Evolutionary conservation across 495 filamentous ascomycete genomes (phyloP).

Genomic region (Neurospora sp.): DNA sequence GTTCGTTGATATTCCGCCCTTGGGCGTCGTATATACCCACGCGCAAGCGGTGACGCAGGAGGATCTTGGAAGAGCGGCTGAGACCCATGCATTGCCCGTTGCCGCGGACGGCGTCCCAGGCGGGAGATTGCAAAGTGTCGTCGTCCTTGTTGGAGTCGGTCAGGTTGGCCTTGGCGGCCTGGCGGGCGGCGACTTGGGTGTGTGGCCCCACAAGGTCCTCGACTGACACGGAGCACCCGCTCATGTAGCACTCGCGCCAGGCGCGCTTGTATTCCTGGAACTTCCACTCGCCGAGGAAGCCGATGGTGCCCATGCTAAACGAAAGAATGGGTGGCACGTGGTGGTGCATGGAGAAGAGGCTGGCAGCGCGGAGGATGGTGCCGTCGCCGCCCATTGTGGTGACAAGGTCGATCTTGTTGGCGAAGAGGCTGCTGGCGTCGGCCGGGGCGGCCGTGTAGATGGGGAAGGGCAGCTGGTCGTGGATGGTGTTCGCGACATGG

Average conservation of each 20-base stretch:
- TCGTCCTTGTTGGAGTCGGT: neutral
- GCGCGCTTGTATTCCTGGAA: constrained; percentile 84
- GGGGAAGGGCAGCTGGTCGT: constrained; percentile 65
- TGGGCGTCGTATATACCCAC: constrained; percentile 65
- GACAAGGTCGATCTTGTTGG: constrained; percentile 69
- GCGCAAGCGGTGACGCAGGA: constrained; percentile 76
- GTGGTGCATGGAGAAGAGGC: constrained; percentile 73
- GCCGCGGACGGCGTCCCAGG: constrained; percentile 64
- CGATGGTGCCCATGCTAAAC: constrained; percentile 94
- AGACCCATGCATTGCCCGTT: constrained; percentile 81
- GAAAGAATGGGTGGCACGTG: constrained; percentile 85
- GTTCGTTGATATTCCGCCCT: constrained; percentile 42
- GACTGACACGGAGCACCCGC: constrained; percentile 53
- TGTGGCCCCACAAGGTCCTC: constrained; percentile 35
- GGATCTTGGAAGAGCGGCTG: constrained; percentile 60
- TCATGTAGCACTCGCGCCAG: constrained; percentile 90
- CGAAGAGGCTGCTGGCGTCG: constrained; percentile 24
- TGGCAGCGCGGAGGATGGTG: constrained; percentile 85
- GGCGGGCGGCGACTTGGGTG: constrained; percentile 25
- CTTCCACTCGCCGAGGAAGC: constrained; percentile 94
- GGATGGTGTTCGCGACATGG: constrained; percentile 59
- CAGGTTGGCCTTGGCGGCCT: constrained; percentile 7
- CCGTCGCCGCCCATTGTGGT: constrained; percentile 91
- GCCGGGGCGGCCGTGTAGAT: constrained; percentile 53
- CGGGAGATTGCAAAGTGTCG: constrained; percentile 7